Percentiles rank a stretch among this genome's conserved stretches.
These are phyloP conservation scores for Trametes coccinea DNA, from an alignment of 768 basidiomycete species.

Conservation along the genomic window DNA sequence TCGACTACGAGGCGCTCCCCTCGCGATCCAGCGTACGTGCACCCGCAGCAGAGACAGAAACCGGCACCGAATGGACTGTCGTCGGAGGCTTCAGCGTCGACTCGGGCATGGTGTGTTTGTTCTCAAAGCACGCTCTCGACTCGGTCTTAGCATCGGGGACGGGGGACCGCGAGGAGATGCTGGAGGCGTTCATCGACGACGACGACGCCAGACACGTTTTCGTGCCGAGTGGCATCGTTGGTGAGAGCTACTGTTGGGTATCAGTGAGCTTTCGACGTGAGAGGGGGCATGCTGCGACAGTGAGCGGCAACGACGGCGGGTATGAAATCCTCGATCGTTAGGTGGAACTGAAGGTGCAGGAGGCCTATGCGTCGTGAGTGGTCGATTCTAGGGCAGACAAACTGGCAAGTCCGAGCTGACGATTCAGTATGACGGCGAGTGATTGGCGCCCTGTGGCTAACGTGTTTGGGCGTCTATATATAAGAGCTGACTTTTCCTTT, in stretches of 20 bases:
- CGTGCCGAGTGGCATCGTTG: neutral
- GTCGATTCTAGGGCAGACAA: too few relatives aligned
- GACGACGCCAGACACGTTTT: neutral
- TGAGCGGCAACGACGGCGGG: neutral
- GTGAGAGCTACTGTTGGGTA: neutral
- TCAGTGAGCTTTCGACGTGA: too few relatives aligned
- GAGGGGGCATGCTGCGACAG: neutral
- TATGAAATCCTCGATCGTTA: neutral
- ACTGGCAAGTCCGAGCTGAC: too few relatives aligned
- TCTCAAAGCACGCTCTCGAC: neutral
- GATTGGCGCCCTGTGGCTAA: too few relatives aligned
- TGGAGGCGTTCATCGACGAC: neutral
- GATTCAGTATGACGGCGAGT: too few relatives aligned
- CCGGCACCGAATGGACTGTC: neutral
- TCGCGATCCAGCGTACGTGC: neutral
- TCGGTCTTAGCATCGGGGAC: neutral
- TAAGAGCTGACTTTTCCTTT: too few relatives aligned
- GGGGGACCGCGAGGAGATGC: neutral
- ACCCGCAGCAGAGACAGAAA: neutral
- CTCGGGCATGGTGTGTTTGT: neutral
- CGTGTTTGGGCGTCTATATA: too few relatives aligned
- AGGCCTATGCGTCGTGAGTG: too few relatives aligned
- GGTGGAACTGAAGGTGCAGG: neutral
- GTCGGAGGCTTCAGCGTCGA: neutral
- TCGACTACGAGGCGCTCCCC: conserved; percentile 1